Evolutionary conservation across 768 basidiomycete species (phyloP).

Genomic region (Auricularia sp.): DNA sequence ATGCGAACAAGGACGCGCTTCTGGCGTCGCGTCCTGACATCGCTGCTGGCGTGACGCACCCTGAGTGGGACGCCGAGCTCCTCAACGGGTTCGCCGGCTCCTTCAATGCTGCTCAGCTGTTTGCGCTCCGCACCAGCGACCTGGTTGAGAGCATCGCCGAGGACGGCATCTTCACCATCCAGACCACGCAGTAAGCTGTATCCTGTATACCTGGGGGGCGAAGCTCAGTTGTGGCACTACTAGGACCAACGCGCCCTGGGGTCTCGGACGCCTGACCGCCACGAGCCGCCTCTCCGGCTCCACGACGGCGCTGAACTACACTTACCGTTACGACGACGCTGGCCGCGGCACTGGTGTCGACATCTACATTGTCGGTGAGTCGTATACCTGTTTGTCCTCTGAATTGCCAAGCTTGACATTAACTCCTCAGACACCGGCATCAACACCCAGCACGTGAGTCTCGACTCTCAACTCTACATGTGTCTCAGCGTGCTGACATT

Average conservation of each 20-base stretch:
- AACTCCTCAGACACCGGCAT: conserved; percentile 11
- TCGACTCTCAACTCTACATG: neutral
- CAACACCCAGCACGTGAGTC: conserved; percentile 14
- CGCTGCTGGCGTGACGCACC: conserved; percentile 11
- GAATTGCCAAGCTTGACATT: too few species aligned
- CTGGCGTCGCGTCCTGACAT: conserved; percentile 2
- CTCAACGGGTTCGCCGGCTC: conserved; percentile 20
- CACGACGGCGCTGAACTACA: conserved; percentile 13
- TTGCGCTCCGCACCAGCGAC: conserved; percentile 17
- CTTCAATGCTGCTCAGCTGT: conserved; percentile 15
- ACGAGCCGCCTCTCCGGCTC: neutral
- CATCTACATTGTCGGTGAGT: conserved; percentile 27
- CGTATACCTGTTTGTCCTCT: conserved; percentile 7
- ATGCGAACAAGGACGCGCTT: conserved; percentile 12
- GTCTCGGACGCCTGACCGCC: neutral
- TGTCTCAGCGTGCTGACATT: neutral
- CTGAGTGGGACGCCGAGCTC: conserved; percentile 13
- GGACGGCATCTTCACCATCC: conserved; percentile 23
- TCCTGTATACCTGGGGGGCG: too few species aligned
- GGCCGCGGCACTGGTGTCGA: conserved; percentile 27
- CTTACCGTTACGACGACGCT: conserved; percentile 24
- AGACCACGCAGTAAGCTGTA: neutral
- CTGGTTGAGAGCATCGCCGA: conserved; percentile 21
- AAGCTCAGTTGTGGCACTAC: too few species aligned
- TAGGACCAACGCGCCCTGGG: neutral